Evolutionary conservation across 345 rosid species (phyloP), one percentile per base, ranked within the genome.

Genomic region (Melaleuca quinquenervia): DNA sequence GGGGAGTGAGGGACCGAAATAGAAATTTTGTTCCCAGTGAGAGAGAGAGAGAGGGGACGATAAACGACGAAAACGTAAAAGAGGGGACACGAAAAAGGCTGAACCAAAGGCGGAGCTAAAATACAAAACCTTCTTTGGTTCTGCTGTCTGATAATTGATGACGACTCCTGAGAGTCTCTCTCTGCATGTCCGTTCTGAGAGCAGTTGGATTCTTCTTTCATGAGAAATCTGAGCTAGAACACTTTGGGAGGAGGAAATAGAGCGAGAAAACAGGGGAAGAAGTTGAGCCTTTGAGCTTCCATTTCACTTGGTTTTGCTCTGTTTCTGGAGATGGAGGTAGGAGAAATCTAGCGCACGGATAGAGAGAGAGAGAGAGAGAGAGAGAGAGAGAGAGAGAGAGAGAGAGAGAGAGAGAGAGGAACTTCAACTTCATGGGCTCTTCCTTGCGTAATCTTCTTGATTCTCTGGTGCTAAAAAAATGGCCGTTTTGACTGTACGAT

Each of bases 311-410:
- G 26, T 27, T 49, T 20, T 49, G 50, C 29, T 82, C 50, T n/a
- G 52, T 53, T 7, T 21, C 26, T 55, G 44, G 52, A 50, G 83
- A 90, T 93, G 92, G 92, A 90, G 86, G 86, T 88, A 50, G 88
- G 87, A 27, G 88, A 85, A 87, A 64, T 84, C n/a, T 86, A 86
- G 82, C 10, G 82, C 6, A 41, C 5, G 58, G 87, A 44, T 32
- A 55, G 27, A 27, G 29, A 7, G 62, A 83, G 50, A 27, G 27
- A 29, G 13, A 20, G 53, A 55, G 44, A 60, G 21, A 62, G 0
- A 44, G 45, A 55, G 27, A 27, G 29, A 7, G 62, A 83, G 50
- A 27, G 27, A 29, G 13, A 20, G 53, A 44, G 45, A 55, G 27
- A 27, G 29, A 7, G 62, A 83, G 50, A 27, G 27, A 29, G 13